Evolutionary conservation across 345 rosid genomes (phyloP).

Genomic region (Sisymbrium altissimum): DNA sequence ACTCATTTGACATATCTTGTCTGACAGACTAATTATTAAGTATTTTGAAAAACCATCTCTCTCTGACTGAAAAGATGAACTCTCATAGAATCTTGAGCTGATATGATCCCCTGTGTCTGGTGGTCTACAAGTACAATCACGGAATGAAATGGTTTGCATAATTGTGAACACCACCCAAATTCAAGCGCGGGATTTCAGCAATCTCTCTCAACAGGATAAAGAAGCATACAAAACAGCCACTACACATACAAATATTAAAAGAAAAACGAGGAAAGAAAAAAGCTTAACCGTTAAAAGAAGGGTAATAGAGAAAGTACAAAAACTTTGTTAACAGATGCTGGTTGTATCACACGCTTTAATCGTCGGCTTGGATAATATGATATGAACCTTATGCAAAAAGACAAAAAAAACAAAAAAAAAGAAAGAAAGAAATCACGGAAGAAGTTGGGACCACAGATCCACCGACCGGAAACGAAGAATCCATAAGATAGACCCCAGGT

Average conservation of each 20-base stretch:
- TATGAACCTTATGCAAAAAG: constrained; percentile 11
- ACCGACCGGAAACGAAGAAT: constrained; percentile 35
- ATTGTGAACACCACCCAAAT: neutral
- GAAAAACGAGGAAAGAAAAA: neutral
- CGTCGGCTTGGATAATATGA: neutral
- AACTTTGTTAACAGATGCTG: neutral
- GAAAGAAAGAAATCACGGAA: neutral
- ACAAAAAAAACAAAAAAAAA: neutral
- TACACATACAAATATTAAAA: too few relatives aligned
- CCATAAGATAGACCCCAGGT: constrained; percentile 20
- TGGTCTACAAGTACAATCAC: neutral
- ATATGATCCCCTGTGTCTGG: neutral
- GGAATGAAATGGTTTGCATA: neutral
- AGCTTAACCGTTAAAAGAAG: neutral
- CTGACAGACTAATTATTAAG: neutral
- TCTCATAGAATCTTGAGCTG: neutral
- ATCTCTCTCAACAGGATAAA: neutral
- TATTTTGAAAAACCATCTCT: neutral
- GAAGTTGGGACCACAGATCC: constrained; percentile 24
- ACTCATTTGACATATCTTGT: neutral
- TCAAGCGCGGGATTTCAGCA: neutral
- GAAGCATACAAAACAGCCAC: neutral
- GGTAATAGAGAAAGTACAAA: neutral
- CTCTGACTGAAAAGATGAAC: neutral
- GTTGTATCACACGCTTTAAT: neutral